Base-by-base conservation (phyloP, 2,329 filamentous ascomycete genomes). In the Fusarium albidum region DNA sequence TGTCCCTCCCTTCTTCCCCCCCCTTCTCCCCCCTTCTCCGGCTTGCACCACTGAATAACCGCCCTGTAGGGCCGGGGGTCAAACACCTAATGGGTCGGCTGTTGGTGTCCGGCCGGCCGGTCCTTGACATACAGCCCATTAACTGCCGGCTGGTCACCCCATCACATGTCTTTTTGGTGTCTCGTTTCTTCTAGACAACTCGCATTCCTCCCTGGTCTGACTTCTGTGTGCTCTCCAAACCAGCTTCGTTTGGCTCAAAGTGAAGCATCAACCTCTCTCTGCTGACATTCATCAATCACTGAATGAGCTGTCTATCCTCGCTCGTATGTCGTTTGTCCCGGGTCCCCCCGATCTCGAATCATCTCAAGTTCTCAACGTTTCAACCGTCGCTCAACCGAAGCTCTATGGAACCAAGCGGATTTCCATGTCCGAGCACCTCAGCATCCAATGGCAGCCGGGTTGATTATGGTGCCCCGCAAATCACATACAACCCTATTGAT, bases 351-450 rank as follows among this genome's bases (percentile, higher is more conserved):
- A 41, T n/a, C 32, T 32, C 25, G 28, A 51, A 35, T 41, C 49
- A 35, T 34, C 15, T 14, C 45, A 49, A 35, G 42, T 31, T 34
- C 15, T 14, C 45, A 49, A 35, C 13, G 27, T 31, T 13, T 42
- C 32, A 21, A 18, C 38, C 37, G 27, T 42, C 27, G 35, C 31
- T 50, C 47, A 43, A 49, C 48, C 42, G 43, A 49, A 44, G 33
- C 27, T 34, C 38, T 51, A 46, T 52, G 37, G 45, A 57, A 59
- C 46, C 51, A 41, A 37, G 10, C 64, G 64, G 64, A 66, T 61
- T 65, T 65, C 39, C 57, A 66, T 66, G 52, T 66, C 64, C 64
- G 64, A 49, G 17, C 47, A 48, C 27, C 35, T 33, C 33, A 43
- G 38, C 37, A 21, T 40, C 64, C 64, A 67, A 66, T 66, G 37